Percentiles rank a stretch among this genome's conserved stretches.
Evolutionary conservation across 148 eudicot genomes (phyloP).

Genomic region (Rhododendron vialii): DNA sequence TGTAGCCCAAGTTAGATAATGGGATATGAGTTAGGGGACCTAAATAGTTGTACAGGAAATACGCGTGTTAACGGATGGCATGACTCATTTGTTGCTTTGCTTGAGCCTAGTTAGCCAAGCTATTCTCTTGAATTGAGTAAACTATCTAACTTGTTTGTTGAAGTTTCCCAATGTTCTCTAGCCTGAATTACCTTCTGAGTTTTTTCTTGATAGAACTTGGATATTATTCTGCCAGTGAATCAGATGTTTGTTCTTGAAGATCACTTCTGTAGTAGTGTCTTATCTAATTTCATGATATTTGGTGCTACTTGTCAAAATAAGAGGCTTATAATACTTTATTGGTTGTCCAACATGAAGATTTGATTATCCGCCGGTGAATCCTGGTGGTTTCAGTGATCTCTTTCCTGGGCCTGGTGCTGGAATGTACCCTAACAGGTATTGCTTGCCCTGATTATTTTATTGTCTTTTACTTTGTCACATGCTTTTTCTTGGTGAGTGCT

Average conservation of each 20-base stretch:
- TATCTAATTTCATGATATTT: background rate
- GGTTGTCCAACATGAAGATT: constrained; percentile 23
- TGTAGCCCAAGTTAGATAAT: background rate
- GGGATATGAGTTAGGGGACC: background rate
- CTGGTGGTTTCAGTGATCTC: constrained; percentile 68
- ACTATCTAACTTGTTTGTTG: background rate
- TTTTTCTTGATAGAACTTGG: background rate
- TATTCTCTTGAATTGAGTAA: background rate
- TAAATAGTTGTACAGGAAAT: background rate
- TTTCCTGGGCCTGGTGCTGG: constrained; percentile 85
- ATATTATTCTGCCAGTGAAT: background rate
- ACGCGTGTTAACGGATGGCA: background rate
- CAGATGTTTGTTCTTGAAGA: background rate
- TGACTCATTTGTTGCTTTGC: background rate
- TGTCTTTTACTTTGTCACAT: background rate
- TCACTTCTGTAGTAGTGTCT: background rate
- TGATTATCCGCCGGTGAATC: constrained; percentile 57
- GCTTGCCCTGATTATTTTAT: background rate
- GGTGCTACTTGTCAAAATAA: background rate
- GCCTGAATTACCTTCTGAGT: background rate
- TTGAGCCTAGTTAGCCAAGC: background rate
- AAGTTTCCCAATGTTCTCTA: background rate
- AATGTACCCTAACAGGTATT: constrained; percentile 70
- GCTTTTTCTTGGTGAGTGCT: background rate
- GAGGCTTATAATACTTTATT: background rate